Percentiles rank a stretch among this genome's conserved stretches.
Conservation (phyloP, 2,329 filamentous ascomycete genomes). For the Colletotrichum destructivum region DNA sequence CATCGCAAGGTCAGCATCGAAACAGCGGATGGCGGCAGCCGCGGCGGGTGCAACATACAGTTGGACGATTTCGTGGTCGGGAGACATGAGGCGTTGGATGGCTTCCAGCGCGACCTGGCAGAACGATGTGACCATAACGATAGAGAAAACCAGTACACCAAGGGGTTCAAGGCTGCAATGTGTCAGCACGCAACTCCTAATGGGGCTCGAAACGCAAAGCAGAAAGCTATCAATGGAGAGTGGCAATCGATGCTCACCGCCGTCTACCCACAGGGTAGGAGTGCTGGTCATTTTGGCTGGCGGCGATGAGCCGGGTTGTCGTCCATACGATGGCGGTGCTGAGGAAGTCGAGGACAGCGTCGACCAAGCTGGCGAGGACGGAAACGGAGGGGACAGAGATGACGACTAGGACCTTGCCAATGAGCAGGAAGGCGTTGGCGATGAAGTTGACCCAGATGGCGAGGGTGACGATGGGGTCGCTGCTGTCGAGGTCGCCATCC, state of each 20-base stretch:
- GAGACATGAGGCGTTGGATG: constrained; percentile 72
- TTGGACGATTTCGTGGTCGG: constrained; percentile 78
- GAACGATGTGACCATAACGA: constrained; percentile 91
- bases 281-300: constrained; percentile 79
- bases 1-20: constrained; percentile 24
- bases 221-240: neutral
- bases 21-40: neutral
- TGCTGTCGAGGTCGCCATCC: constrained; percentile 80
- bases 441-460: constrained; percentile 90
- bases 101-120: constrained; percentile 83
- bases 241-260: constrained; percentile 52
- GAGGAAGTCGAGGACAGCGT: constrained; percentile 85
- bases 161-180: constrained; percentile 78
- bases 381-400: constrained; percentile 85
- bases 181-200: constrained; percentile 27
- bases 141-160: constrained; percentile 84
- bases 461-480: constrained; percentile 82
- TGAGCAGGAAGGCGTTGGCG: constrained; percentile 82
- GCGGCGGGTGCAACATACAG: constrained; percentile 59
- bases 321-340: constrained; percentile 86
- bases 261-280: constrained; percentile 84
- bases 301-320: constrained; percentile 79
- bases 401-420: constrained; percentile 83
- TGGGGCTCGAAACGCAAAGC: constrained; percentile 11
- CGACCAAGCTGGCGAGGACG: constrained; percentile 84